Evolutionary conservation across 768 basidiomycete species (phyloP).

Genomic region (Boletellus emodensis): DNA sequence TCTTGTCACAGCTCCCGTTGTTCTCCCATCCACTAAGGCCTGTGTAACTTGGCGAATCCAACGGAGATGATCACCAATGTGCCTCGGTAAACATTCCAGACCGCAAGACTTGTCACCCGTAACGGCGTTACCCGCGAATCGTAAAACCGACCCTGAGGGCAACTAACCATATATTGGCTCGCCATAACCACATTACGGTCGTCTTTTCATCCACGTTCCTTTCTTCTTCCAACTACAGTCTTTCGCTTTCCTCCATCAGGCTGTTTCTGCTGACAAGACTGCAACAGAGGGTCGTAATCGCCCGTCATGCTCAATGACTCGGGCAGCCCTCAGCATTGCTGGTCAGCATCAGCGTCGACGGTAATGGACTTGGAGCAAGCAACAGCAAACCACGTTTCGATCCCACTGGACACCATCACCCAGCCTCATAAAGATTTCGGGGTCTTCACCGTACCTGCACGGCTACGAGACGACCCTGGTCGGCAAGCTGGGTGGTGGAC

Average conservation of each 20-base stretch:
- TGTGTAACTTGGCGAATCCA: not conserved
- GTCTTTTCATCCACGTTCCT: slow-evolving; percentile 3
- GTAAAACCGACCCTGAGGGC: slow-evolving; percentile 15
- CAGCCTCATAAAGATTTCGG: slow-evolving; percentile 33
- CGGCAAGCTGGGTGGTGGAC: slow-evolving; percentile 36
- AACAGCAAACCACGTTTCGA: not conserved
- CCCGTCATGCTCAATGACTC: slow-evolving; percentile 12
- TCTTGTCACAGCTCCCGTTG: not conserved
- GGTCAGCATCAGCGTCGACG: slow-evolving; percentile 16
- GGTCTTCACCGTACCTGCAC: slow-evolving; percentile 44
- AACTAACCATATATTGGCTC: slow-evolving; percentile 2
- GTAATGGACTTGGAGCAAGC: slow-evolving; percentile 10
- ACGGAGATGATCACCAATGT: not conserved
- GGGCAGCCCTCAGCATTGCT: slow-evolving; percentile 1
- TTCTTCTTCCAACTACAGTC: slow-evolving; percentile 13
- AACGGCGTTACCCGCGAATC: not conserved
- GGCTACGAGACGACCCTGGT: slow-evolving; percentile 38
- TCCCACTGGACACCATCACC: not conserved
- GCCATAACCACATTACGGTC: not conserved
- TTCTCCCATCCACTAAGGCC: not conserved
- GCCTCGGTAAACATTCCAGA: not conserved
- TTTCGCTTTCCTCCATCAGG: slow-evolving; percentile 6
- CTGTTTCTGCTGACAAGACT: not conserved
- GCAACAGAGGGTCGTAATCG: not conserved
- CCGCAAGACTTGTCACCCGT: not conserved